Evolutionary conservation across 768 basidiomycete genomes (phyloP), one percentile per base, ranked within the genome.

Genomic region (Infundibulicybe gibba): DNA sequence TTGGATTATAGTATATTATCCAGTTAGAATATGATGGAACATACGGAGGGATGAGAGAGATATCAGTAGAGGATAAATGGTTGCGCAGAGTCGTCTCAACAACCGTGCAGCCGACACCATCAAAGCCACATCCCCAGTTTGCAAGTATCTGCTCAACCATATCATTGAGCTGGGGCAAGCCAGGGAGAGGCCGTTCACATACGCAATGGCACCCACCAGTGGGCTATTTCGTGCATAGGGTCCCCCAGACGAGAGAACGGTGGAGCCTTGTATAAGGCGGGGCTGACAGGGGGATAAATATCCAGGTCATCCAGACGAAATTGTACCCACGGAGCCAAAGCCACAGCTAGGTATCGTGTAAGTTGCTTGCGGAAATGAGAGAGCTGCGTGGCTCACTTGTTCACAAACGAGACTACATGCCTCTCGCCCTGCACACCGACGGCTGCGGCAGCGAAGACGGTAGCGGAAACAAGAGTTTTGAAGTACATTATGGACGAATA

Each of bases 21-120:
- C n/a, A n/a, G n/a, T n/a, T n/a, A n/a, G n/a, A 20, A 14, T 25
- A 13, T 21, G 20, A 15, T 58, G n/a, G n/a, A 19, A 19, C 71
- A 43, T 51, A 74, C 71, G 71, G 71, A n/a, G 71, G 59, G 35
- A 75, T 74, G 14, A 72, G 55, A 20, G 65, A 62, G 40, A 70
- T 55, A 49, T 70, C 70, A 8, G 62, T 61, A 54, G 61, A 64
- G 20, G 65, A 68, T 25, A 64, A 64, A 30, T 54, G n/a, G 49
- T 70, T 69, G 5, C 37, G 40, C 15, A 70, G 56, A n/a, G 59
- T 66, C 5, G 59, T 60, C 50, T 69, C 67, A 15, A 70, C 50
- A 14, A 64, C 33, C 14, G 62, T 64, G 52, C 69, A 70, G 3
- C 61, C 53, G 42, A 69, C 68, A 5, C 68, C 68, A 44, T 68